Conservation (phyloP, 805 yeast genomes). For the Spathaspora gorwiae region DNA sequence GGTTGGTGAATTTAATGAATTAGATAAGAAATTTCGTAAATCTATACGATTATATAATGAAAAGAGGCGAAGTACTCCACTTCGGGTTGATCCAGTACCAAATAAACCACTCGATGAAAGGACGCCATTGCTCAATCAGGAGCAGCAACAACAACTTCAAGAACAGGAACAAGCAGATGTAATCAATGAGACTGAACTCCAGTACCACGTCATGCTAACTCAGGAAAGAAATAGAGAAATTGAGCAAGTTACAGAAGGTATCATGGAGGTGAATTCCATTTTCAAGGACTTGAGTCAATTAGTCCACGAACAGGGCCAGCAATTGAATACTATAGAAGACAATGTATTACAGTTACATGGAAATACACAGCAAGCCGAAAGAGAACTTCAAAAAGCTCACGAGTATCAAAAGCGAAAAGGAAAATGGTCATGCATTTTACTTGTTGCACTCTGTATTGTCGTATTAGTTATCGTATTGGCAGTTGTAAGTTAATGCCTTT, state of each 20-base stretch:
- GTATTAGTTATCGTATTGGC: conserved; percentile 57
- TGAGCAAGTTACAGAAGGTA: conserved; percentile 67
- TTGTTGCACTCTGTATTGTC: conserved; percentile 55
- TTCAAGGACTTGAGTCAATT: conserved; percentile 75
- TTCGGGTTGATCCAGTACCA: conserved; percentile 1
- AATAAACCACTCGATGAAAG: conserved; percentile 16
- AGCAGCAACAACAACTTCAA: conserved; percentile 20
- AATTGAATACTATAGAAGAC: conserved; percentile 78
- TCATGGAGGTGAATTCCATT: conserved; percentile 78
- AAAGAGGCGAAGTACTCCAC: conserved; percentile 30
- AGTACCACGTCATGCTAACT: conserved; percentile 59
- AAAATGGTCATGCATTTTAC: conserved; percentile 67
- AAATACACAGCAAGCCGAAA: conserved; percentile 65
- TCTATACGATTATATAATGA: conserved; percentile 47
- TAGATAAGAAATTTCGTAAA: conserved; percentile 42
- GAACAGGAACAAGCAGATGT: conserved; percentile 34
- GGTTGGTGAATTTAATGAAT: conserved; percentile 49
- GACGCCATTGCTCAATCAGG: conserved; percentile 36
- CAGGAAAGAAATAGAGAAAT: conserved; percentile 75
- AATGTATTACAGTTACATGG: conserved; percentile 61
- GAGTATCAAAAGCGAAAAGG: conserved; percentile 66
- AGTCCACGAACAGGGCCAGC: conserved; percentile 81
- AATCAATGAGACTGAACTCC: conserved; percentile 49
- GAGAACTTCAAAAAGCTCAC: conserved; percentile 70
- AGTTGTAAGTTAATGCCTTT: conserved; percentile 32